Conservation (phyloP, 352 stramenopile species). For the Phytophthora litchii region DNA sequence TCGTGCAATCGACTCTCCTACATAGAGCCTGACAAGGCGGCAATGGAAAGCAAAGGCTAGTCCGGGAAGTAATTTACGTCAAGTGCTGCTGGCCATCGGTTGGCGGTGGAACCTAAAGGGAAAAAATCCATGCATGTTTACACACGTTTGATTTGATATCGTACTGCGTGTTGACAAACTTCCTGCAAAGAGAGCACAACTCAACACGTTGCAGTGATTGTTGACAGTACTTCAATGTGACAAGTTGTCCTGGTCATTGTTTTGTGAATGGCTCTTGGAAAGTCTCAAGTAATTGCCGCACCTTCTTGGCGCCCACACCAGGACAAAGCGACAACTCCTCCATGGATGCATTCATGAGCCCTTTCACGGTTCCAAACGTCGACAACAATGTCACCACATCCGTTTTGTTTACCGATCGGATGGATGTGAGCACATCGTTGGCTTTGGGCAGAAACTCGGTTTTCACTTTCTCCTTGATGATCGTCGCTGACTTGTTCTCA, state of each 20-base stretch:
- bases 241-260: slow-evolving; percentile 36
- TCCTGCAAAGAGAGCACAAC: slow-evolving; percentile 3
- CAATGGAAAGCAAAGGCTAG: slow-evolving; percentile 1
- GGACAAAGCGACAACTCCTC: slow-evolving; percentile 94
- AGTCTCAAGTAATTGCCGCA: slow-evolving; percentile 91
- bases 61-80: slow-evolving; percentile 21
- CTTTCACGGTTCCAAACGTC: slow-evolving; percentile 91
- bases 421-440: slow-evolving; percentile 90
- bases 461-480: slow-evolving; percentile 95
- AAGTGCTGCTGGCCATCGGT: slow-evolving; percentile 15
- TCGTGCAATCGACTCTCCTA: background rate
- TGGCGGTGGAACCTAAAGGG: slow-evolving; percentile 2
- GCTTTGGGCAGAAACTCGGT: slow-evolving; percentile 91
- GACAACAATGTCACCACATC: slow-evolving; percentile 93
- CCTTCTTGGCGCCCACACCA: slow-evolving; percentile 95
- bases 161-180: slow-evolving; percentile 17
- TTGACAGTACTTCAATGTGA: slow-evolving; percentile 28
- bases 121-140: background rate
- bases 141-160: slow-evolving; percentile 20
- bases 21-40: slow-evolving; percentile 6
- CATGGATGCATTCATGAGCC: slow-evolving; percentile 90
- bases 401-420: slow-evolving; percentile 96
- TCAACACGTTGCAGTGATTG: slow-evolving; percentile 20
- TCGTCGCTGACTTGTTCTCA: slow-evolving; percentile 94
- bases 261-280: slow-evolving; percentile 94